These are phyloP conservation scores for Chiua sp. DNA, from an alignment of 1,284 basidiomycete species.

Conservation along the genomic window DNA sequence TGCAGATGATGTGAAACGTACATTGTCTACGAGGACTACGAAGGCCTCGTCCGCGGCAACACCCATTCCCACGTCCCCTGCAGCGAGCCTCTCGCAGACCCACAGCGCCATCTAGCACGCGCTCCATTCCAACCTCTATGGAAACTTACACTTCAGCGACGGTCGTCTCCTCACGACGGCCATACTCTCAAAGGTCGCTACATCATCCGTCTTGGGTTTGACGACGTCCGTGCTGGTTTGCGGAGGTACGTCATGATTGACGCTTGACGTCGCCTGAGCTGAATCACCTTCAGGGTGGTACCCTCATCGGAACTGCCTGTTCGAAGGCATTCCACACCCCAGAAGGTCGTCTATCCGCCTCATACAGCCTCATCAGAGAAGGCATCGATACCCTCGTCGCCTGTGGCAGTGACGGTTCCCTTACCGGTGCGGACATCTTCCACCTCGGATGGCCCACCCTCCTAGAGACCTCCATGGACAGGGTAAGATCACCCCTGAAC, in stretches of 20 bases:
- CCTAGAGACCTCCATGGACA: not conserved
- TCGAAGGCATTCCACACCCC: constrained; percentile 86
- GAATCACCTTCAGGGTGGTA: constrained; percentile 78
- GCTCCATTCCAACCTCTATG: constrained; percentile 8
- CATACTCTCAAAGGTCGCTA: too few relatives aligned
- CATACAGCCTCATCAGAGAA: constrained; percentile 91
- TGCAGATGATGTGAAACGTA: too few relatives aligned
- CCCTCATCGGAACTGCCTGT: constrained; percentile 94
- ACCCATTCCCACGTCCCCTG: constrained; percentile 39
- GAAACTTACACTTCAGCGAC: constrained; percentile 37
- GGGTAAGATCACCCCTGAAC: too few relatives aligned
- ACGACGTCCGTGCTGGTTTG: constrained; percentile 90
- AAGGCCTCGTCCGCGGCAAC: constrained; percentile 60
- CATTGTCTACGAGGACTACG: constrained; percentile 27
- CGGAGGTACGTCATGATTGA: constrained; percentile 61
- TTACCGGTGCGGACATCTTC: constrained; percentile 47
- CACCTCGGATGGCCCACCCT: constrained; percentile 62
- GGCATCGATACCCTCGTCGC: too few relatives aligned
- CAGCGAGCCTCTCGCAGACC: constrained; percentile 29
- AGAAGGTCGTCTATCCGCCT: constrained; percentile 89
- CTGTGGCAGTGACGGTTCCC: constrained; percentile 13
- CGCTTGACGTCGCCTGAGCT: not conserved
- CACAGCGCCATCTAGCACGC: constrained; percentile 18
- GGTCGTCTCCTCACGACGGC: too few relatives aligned
- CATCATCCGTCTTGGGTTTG: too few relatives aligned